These are phyloP conservation scores for Pyrrhoderma lamaoense DNA, from an alignment of 1,284 basidiomycete genomes.

Conservation along the genomic window DNA sequence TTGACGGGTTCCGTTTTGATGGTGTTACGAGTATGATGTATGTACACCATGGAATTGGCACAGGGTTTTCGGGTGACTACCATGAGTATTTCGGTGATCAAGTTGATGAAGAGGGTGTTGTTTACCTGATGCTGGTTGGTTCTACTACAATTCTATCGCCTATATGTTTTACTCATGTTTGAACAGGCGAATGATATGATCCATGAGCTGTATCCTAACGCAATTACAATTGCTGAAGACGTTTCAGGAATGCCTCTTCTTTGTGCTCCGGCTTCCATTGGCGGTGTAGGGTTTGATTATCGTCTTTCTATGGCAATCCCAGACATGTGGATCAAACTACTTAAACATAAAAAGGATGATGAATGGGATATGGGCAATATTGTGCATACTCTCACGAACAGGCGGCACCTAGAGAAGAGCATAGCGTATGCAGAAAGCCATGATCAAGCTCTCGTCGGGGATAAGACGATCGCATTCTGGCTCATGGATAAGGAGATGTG, in stretches of 20 bases:
- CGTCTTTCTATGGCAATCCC: constrained; percentile 96
- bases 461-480: constrained; percentile 99
- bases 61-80: constrained; percentile 96
- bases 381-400: constrained; percentile 84
- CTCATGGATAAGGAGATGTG: constrained; percentile 99
- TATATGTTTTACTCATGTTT: constrained; percentile 8
- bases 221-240: constrained; percentile 94
- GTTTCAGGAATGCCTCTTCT: constrained; percentile 98
- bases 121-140: constrained; percentile 93
- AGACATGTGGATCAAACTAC: constrained; percentile 99
- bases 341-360: constrained; percentile 87
- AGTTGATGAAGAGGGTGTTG: constrained; percentile 85
- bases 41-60: constrained; percentile 92
- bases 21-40: constrained; percentile 99
- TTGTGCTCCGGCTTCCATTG: constrained; percentile 70
- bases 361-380: constrained; percentile 89
- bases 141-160: background rate
- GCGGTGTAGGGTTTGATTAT: constrained; percentile 97
- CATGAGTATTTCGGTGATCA: constrained; percentile 92
- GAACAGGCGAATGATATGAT: constrained; percentile 85
- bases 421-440: constrained; percentile 96
- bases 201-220: constrained; percentile 72
- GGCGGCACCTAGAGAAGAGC: constrained; percentile 84
- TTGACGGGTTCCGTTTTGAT: constrained; percentile 98
- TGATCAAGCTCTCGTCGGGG: constrained; percentile 96